These are phyloP conservation scores for Vitis vinifera DNA, from an alignment of 164 flowering plant genomes.

Conservation along the genomic window DNA sequence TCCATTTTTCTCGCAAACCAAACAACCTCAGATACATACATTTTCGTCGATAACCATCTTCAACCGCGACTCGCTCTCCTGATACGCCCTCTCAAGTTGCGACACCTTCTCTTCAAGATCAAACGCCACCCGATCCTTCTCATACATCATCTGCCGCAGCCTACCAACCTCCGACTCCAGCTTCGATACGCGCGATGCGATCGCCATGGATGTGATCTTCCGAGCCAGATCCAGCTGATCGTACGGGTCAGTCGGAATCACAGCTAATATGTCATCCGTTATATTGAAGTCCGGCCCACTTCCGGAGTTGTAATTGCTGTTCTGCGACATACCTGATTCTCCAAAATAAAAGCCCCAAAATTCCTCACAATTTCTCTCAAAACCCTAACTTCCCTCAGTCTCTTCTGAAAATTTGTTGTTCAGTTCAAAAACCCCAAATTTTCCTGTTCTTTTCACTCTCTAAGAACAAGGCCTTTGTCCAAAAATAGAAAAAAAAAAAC, in stretches of 20 bases:
- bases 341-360: neutral
- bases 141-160: conserved; percentile 52
- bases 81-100: conserved; percentile 33
- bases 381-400: conserved; percentile 7
- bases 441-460: too few relatives aligned
- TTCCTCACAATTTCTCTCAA: neutral
- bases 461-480: too few relatives aligned
- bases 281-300: conserved; percentile 56
- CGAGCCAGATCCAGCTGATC: conserved; percentile 93
- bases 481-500: too few relatives aligned
- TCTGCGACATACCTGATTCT: conserved; percentile 30
- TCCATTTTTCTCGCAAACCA: too few relatives aligned
- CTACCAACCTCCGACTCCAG: conserved; percentile 64
- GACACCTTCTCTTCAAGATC: conserved; percentile 64
- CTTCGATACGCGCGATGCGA: conserved; percentile 89
- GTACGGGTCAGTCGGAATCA: conserved; percentile 88
- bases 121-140: conserved; percentile 58
- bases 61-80: conserved; percentile 51
- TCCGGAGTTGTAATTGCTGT: conserved; percentile 22
- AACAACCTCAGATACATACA: conserved; percentile 30
- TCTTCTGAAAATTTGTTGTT: neutral
- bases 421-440: too few relatives aligned
- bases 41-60: conserved; percentile 61
- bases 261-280: conserved; percentile 73
- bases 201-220: conserved; percentile 92